These are phyloP conservation scores for Tuber indicum DNA, from an alignment of 495 filamentous ascomycete species.

Conservation along the genomic window DNA sequence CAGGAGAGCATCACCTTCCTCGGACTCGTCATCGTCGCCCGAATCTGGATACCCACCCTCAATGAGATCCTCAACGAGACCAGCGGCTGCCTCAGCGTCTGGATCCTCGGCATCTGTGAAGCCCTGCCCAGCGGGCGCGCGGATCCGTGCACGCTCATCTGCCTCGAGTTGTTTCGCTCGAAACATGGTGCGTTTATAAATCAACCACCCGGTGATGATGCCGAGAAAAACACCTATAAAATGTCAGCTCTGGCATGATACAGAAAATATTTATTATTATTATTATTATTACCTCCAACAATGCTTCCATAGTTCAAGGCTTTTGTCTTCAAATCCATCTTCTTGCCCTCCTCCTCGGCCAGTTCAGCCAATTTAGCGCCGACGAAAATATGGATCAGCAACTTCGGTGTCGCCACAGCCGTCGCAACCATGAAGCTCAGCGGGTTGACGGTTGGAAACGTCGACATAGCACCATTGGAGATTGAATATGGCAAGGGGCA, in stretches of 20 bases:
- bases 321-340: conserved; percentile 61
- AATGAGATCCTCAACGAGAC: conserved; percentile 23
- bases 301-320: conserved; percentile 78
- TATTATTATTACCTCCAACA: conserved; percentile 48
- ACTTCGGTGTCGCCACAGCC: conserved; percentile 67
- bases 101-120: conserved; percentile 40
- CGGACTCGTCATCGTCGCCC: conserved; percentile 19
- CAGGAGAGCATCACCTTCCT: conserved; percentile 22
- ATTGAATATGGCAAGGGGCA: conserved; percentile 93
- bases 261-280: neutral
- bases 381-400: conserved; percentile 89
- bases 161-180: conserved; percentile 76
- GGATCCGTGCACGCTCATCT: conserved; percentile 59
- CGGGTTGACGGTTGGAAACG: conserved; percentile 78
- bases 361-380: conserved; percentile 69
- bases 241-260: neutral
- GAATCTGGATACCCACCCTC: conserved; percentile 38
- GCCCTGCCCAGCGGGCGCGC: conserved; percentile 30
- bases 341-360: conserved; percentile 56
- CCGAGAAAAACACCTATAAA: conserved; percentile 53
- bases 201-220: conserved; percentile 68
- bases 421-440: conserved; percentile 74
- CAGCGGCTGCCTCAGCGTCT: conserved; percentile 20
- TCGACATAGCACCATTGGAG: conserved; percentile 88
- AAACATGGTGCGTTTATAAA: conserved; percentile 79